Conservation (phyloP, 176 grass and related monocot genomes). For the Bromus sterilis region DNA sequence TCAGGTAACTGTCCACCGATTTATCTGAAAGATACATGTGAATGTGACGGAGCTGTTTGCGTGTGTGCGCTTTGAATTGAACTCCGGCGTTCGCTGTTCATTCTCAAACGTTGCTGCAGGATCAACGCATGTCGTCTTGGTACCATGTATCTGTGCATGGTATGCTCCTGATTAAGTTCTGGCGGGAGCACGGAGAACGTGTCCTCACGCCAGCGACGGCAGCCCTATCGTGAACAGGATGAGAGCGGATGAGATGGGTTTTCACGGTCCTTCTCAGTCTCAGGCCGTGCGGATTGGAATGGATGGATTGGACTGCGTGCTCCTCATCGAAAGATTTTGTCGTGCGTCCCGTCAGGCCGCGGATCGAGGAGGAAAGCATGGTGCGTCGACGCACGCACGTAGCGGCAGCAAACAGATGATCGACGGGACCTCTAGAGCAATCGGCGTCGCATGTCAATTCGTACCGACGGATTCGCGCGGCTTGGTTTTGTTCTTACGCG, state of each 20-base stretch:
- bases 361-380: background rate
- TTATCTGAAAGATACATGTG: conserved; percentile 7
- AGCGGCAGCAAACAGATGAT: background rate
- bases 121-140: background rate
- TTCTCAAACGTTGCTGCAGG: background rate
- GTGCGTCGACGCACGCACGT: background rate
- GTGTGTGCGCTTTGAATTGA: background rate
- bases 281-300: background rate
- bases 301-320: conserved; percentile 19
- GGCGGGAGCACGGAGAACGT: background rate
- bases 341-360: background rate
- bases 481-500: background rate
- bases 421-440: background rate
- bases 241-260: background rate
- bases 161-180: background rate
- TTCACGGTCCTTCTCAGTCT: conserved; percentile 13
- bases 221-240: background rate
- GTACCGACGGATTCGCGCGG: background rate
- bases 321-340: conserved; percentile 2
- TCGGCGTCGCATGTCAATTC: conserved; percentile 10
- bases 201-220: background rate
- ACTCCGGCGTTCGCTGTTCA: background rate
- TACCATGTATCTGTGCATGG: background rate
- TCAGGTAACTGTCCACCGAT: background rate
- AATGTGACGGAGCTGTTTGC: background rate